phyloP scores from a whole-genome alignment of 1,139 yeast species.

The Yamadazyma buinensis region DNA sequence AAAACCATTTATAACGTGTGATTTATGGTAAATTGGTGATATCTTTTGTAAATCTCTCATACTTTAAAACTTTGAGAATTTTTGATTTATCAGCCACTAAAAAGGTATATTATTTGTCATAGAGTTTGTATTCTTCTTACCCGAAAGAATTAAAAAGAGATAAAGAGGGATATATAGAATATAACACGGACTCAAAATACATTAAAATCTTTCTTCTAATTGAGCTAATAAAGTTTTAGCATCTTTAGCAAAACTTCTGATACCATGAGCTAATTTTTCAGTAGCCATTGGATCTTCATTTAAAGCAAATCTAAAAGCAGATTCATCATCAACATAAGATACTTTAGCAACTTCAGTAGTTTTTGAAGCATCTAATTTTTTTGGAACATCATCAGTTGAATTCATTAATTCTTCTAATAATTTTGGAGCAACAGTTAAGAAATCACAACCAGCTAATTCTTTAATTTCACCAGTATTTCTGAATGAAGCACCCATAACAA shows the following conservation, averaged over 20 bases:
- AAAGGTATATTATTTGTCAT: no score
- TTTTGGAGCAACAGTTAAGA: conserved; percentile 91
- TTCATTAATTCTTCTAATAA: conserved; percentile 84
- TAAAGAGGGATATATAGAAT: not conserved
- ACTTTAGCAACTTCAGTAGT: conserved; percentile 60
- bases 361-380: conserved; percentile 66
- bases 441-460: conserved; percentile 97
- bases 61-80: no score
- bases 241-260: conserved; percentile 95
- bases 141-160: not conserved
- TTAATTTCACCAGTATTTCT: conserved; percentile 96
- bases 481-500: conserved; percentile 99
- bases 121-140: no score
- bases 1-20: conserved; percentile 77
- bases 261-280: conserved; percentile 97
- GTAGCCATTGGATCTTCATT: conserved; percentile 99
- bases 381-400: conserved; percentile 76
- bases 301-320: conserved; percentile 83
- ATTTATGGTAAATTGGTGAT: conserved; percentile 12
- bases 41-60: no score
- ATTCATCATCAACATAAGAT: conserved; percentile 78
- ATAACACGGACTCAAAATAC: not conserved
- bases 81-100: no score
- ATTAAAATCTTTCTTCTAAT: conserved; percentile 68
- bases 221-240: conserved; percentile 77